A percentile compares a stretch with the other conserved stretches of the same genome.
These are phyloP conservation scores for Fraxinus velutina DNA, from an alignment of 305 asterid genomes.

Conservation along the genomic window DNA sequence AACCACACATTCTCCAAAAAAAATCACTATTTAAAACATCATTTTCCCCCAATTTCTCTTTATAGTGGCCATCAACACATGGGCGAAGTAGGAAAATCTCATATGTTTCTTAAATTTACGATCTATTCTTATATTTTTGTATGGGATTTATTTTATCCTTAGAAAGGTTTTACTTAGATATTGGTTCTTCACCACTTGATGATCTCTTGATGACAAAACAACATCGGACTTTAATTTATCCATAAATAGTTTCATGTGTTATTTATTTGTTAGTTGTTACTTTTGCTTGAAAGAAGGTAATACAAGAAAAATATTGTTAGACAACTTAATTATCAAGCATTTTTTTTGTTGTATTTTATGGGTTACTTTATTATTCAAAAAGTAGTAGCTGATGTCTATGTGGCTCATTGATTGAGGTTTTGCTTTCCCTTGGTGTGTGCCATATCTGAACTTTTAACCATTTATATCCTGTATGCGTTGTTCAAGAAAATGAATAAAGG, in stretches of 20 bases:
- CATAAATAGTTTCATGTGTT: neutral
- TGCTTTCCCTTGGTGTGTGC: neutral
- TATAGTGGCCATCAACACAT: neutral
- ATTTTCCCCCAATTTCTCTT: neutral
- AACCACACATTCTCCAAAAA: neutral
- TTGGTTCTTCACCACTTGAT: neutral
- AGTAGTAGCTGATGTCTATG: neutral
- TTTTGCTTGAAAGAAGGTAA: neutral
- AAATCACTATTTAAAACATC: neutral
- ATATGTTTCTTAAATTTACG: neutral
- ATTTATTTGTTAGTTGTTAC: neutral
- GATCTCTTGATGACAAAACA: neutral
- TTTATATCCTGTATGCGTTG: slow-evolving; percentile 2
- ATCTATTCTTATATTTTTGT: neutral
- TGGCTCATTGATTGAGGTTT: neutral
- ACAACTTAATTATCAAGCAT: neutral
- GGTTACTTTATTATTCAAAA: neutral
- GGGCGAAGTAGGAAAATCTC: neutral
- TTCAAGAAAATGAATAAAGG: neutral
- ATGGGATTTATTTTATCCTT: neutral
- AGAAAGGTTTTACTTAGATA: neutral
- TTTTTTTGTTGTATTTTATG: neutral
- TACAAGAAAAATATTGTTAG: neutral
- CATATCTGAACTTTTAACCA: neutral
- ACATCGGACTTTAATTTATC: neutral